Evolutionary conservation across 306 rosid genomes (phyloP), one percentile per base, ranked within the genome.

Genomic region (Sechiopsis laciniata): DNA sequence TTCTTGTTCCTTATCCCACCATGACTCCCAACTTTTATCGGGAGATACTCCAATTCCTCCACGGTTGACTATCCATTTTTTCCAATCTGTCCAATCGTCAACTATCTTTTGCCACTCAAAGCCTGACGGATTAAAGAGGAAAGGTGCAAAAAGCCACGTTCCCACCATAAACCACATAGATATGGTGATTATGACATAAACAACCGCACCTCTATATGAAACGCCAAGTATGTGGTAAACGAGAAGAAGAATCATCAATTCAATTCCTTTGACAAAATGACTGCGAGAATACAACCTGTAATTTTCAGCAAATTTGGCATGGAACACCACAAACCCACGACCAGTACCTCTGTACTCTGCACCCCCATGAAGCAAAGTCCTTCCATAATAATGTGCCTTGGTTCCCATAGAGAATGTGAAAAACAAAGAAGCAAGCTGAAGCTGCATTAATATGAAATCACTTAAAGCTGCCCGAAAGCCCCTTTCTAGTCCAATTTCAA

Each of bases 51-150:
- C 98, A 0, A 94, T 94, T 35, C 98, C 98, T 55, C 98, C 98
- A 0, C 80, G 90, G 75, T 84, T 94, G 78, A 86, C 84, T 73
- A 94, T 90, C 98, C 98, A 94, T 83, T 89, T 90, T 11, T 86
- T 89, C 98, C 98, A 94, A 85, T 94, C 98, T 52, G 91, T 85
- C 92, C 89, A 94, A 74, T 94, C 98, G 77, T 94, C 98, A 10
- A 94, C 83, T 60, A 94, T 94, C 85, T 94, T 94, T 79, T 94
- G 98, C 98, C 98, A 94, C 87, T 94, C 98, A 72, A 94, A 94
- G 66, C 98, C 98, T 11, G 96, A 90, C 50, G 98, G 98, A 64
- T 93, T 93, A 87, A 93, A 90, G 80, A 90, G 91, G 82, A 93
- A 93, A 67, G 98, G 98, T 75, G 98, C 98, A 75, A 88, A 94